These are phyloP conservation scores for Rosa multiflora DNA, from an alignment of 306 rosid species.

Conservation along the genomic window DNA sequence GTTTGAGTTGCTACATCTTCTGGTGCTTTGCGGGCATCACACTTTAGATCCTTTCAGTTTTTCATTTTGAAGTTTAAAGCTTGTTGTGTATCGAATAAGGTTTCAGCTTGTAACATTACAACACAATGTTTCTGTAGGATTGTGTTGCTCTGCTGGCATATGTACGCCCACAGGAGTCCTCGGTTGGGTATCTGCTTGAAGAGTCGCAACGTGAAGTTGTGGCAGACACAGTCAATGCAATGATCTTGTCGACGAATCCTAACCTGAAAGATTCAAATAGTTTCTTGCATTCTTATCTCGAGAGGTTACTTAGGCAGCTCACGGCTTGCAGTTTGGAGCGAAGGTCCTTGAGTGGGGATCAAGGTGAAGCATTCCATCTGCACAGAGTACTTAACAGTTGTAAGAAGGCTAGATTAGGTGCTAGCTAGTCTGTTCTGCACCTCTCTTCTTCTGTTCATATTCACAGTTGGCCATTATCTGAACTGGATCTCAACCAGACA, in stretches of 20 bases:
- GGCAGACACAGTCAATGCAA: slow-evolving; percentile 85
- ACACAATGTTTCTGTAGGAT: slow-evolving; percentile 49
- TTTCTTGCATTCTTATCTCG: slow-evolving; percentile 75
- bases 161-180: slow-evolving; percentile 71
- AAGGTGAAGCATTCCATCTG: slow-evolving; percentile 89
- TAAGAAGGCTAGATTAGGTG: slow-evolving; percentile 54
- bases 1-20: background rate
- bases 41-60: background rate
- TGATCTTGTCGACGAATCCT: slow-evolving; percentile 87
- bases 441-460: slow-evolving; percentile 21
- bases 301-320: slow-evolving; percentile 81
- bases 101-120: background rate
- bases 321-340: slow-evolving; percentile 86
- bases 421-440: slow-evolving; percentile 25
- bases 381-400: slow-evolving; percentile 62
- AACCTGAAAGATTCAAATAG: slow-evolving; percentile 55
- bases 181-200: slow-evolving; percentile 81
- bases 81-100: background rate
- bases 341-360: slow-evolving; percentile 72
- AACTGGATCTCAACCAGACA: slow-evolving; percentile 15
- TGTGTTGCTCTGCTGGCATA: slow-evolving; percentile 95
- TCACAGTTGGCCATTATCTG: slow-evolving; percentile 15
- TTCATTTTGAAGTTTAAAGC: slow-evolving; percentile 5
- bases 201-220: slow-evolving; percentile 89
- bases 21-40: background rate